These are phyloP conservation scores for Sisymbrium irio DNA, from an alignment of 345 rosid genomes.

Conservation along the genomic window DNA sequence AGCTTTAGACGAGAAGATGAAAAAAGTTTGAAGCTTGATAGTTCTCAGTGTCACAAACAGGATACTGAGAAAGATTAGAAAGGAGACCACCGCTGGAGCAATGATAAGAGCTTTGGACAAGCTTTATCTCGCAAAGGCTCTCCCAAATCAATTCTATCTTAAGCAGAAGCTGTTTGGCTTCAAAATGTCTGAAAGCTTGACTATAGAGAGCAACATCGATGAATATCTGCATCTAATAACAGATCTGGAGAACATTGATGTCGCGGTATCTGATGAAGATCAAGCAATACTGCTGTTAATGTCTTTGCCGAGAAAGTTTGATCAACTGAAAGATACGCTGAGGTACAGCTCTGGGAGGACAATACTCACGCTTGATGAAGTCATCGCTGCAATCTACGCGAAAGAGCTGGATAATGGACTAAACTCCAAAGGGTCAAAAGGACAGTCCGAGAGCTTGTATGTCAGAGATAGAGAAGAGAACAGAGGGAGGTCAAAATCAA, in stretches of 20 bases:
- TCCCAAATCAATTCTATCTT: not conserved
- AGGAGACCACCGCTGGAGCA: not conserved
- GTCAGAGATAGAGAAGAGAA: not conserved
- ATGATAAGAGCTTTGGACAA: not conserved
- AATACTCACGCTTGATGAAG: not conserved
- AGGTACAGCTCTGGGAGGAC: not conserved
- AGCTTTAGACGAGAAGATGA: too few relatives aligned
- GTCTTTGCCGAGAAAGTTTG: not conserved
- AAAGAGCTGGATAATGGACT: not conserved
- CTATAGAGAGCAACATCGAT: not conserved
- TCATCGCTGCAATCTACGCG: not conserved
- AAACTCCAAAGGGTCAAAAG: not conserved
- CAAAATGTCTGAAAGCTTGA: not conserved
- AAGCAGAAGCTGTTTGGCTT: not conserved
- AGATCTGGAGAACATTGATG: too few relatives aligned
- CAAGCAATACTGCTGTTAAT: not conserved
- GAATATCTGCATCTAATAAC: not conserved
- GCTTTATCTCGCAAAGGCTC: not conserved
- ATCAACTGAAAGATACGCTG: not conserved
- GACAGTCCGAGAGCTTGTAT: not conserved
- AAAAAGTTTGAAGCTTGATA: not conserved
- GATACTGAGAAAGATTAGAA: not conserved
- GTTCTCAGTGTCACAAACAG: too few relatives aligned
- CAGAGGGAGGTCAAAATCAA: too few relatives aligned
- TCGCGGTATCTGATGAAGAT: not conserved